These are phyloP conservation scores for Linum usitatissimum DNA, from an alignment of 345 rosid species.

Conservation along the genomic window DNA sequence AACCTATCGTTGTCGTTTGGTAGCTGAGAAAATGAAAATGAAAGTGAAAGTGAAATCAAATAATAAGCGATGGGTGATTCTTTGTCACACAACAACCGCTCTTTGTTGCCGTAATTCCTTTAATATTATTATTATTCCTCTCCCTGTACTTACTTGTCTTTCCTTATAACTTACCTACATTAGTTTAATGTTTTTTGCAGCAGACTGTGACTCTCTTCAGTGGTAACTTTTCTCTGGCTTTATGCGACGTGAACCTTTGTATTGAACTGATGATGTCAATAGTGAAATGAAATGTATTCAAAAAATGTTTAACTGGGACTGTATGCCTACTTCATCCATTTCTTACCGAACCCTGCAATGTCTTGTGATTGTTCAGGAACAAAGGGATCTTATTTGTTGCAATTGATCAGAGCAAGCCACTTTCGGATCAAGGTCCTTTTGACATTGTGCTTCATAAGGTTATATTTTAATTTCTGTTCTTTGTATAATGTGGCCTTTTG, in stretches of 20 bases:
- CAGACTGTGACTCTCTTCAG: neutral
- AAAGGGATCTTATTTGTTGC: constrained; percentile 60
- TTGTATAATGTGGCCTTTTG: neutral
- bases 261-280: neutral
- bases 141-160: neutral
- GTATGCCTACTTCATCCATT: neutral
- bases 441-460: constrained; percentile 78
- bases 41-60: neutral
- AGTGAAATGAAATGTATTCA: neutral
- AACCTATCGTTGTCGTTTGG: neutral
- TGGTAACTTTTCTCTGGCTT: neutral
- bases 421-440: constrained; percentile 79
- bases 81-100: neutral
- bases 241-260: neutral
- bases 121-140: neutral
- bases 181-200: neutral
- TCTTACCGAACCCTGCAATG: neutral
- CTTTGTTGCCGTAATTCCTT: neutral
- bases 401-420: constrained; percentile 55
- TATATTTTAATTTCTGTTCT: constrained; percentile 5
- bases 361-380: constrained; percentile 1
- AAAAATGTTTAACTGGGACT: neutral
- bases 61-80: neutral
- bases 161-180: neutral
- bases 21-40: neutral